A percentile compares a stretch with the other conserved stretches of the same genome.
These are phyloP conservation scores for Pseudogymnoascus sp. DNA, from an alignment of 2,329 filamentous ascomycete species.

Conservation along the genomic window DNA sequence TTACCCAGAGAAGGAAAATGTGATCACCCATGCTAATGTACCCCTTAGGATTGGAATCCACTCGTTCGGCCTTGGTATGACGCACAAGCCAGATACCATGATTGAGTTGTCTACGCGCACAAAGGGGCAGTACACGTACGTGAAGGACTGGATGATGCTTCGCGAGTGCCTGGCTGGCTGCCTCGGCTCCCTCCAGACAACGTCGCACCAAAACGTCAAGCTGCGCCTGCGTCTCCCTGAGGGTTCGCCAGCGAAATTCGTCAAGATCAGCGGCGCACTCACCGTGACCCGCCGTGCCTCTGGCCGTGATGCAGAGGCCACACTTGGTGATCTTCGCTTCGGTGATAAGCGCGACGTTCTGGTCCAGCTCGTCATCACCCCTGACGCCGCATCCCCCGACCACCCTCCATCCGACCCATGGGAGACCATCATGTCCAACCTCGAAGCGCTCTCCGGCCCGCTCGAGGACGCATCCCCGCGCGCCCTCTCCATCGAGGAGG, in stretches of 20 bases:
- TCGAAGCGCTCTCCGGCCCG: slow-evolving; percentile 85
- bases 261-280: slow-evolving; percentile 94
- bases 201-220: slow-evolving; percentile 97
- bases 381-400: slow-evolving; percentile 71
- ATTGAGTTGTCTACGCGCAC: slow-evolving; percentile 92
- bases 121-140: slow-evolving; percentile 94
- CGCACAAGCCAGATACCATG: slow-evolving; percentile 98
- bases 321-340: slow-evolving; percentile 84
- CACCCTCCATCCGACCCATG: slow-evolving; percentile 86
- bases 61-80: slow-evolving; percentile 91
- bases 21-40: slow-evolving; percentile 15
- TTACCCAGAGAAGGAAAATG: slow-evolving; percentile 20
- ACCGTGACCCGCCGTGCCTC: slow-evolving; percentile 95
- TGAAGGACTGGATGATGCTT: slow-evolving; percentile 99
- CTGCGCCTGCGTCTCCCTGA: slow-evolving; percentile 89
- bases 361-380: slow-evolving; percentile 85
- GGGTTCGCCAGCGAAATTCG: slow-evolving; percentile 94
- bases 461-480: slow-evolving; percentile 75
- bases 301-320: slow-evolving; percentile 86
- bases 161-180: slow-evolving; percentile 92
- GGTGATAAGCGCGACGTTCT: slow-evolving; percentile 92
- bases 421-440: slow-evolving; percentile 92
- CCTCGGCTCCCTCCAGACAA: slow-evolving; percentile 80
- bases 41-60: slow-evolving; percentile 73
- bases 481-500: slow-evolving; percentile 79